Base-by-base conservation (phyloP, 805 yeast genomes). In the Ogataea pilisensis region DNA sequence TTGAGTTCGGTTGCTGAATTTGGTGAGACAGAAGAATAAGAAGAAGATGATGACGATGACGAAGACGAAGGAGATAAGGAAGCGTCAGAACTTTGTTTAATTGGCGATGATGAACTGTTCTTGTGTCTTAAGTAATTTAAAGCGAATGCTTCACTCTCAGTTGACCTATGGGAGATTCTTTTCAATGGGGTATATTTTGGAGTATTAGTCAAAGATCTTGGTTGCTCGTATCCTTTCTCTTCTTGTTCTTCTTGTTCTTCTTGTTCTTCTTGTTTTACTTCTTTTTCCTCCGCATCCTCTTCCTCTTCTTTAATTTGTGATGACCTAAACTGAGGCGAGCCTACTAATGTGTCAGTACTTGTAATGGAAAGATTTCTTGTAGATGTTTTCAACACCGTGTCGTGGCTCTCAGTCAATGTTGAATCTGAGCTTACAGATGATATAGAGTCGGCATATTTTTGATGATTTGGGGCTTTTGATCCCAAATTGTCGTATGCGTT, bases 341-440 rank as follows among this genome's bases (percentile, higher is more conserved):
- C 57, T 16, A 43, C 42, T n/a, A 53, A 34, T 8, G 57, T 53
- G n/a, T 53, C 57, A 2, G 54, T 42, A 35, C 51, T 45, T 7
- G 52, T 47, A 1, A 49, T 44, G 5, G 57, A 53, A 12, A 41
- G 24, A 33, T 46, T 44, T 32, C 48, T 37, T 2, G 35, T 39
- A 16, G 32, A 28, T 7, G 25, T 7, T 13, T 25, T 34, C 8
- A 27, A 13, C 19, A 38, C 38, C 3, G 43, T 39, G 25, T 29
- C 33, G 4, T 38, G 13, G 16, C 38, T 37, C 18, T 49, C 51
- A 13, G 49, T 43, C 6, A 53, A 41, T 7, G 57, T 53, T 2
- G 49, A 36, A 24, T 53, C 57, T 16, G 57, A 53, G 13, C 31
- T 35, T 16, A 46, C 38, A 12, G 55, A 53, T 7, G 57, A 51